phyloP scores from a whole-genome alignment of 176 grass and related monocot species.

The Oryza brachyantha region DNA sequence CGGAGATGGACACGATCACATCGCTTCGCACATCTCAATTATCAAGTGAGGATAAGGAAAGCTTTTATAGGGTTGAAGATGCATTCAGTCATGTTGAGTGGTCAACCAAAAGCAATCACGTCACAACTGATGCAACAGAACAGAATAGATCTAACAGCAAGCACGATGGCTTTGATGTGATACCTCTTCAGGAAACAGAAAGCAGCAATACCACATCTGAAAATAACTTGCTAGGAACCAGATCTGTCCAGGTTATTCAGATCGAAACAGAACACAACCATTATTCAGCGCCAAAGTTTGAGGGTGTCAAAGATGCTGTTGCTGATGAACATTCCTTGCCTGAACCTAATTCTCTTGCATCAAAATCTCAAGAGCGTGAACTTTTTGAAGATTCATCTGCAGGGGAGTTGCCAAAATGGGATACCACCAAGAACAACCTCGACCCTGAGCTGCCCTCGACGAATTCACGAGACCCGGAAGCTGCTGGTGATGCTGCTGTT shows the following conservation, averaged over 20 bases:
- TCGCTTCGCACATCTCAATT: slow-evolving; percentile 10
- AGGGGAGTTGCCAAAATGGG: not conserved
- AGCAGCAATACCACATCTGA: not conserved
- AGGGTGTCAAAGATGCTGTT: not conserved
- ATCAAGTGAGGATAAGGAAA: slow-evolving; percentile 26
- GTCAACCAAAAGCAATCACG: slow-evolving; percentile 22
- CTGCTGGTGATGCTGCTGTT: not conserved
- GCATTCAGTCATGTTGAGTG: slow-evolving; percentile 33
- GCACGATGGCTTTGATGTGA: slow-evolving; percentile 24
- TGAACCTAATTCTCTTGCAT: not conserved
- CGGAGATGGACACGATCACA: slow-evolving; percentile 25
- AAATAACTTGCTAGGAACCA: slow-evolving; percentile 18
- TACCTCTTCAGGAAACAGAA: slow-evolving; percentile 34
- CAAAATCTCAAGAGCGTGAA: not conserved
- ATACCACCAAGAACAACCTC: not conserved
- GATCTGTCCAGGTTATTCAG: slow-evolving; percentile 23
- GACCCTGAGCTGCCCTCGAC: not conserved
- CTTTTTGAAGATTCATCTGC: slow-evolving; percentile 1
- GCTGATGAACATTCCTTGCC: not conserved
- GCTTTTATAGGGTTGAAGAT: slow-evolving; percentile 28
- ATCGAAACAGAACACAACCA: slow-evolving; percentile 14
- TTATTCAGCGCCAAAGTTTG: slow-evolving; percentile 13
- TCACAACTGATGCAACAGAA: slow-evolving; percentile 8
- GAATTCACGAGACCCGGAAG: not conserved
- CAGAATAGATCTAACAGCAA: not conserved